A percentile compares a stretch with the other conserved stretches of the same genome.
Evolutionary conservation across 306 rosid species (phyloP).

Genomic region (Malus sylvestris): DNA sequence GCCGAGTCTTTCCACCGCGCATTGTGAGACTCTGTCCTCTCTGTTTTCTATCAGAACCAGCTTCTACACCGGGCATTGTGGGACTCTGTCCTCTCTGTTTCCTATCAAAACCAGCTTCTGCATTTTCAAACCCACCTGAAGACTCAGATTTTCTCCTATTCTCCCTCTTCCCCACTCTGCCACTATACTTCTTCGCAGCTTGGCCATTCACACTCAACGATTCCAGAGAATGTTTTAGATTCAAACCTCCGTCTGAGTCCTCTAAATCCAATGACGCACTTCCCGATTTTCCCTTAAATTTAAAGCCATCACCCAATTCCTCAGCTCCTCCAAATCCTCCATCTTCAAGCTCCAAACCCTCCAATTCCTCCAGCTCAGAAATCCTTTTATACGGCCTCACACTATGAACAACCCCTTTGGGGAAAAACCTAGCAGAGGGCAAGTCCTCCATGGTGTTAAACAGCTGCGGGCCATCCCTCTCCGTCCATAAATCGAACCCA

Average conservation of each 20-base stretch:
- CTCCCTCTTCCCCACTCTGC: constrained; percentile 27
- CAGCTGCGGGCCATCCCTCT: constrained; percentile 73
- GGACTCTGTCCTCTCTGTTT: constrained; percentile 30
- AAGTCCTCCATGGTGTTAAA: constrained; percentile 69
- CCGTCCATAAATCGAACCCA: constrained; percentile 85
- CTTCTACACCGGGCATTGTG: constrained; percentile 15
- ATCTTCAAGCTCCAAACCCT: constrained; percentile 16
- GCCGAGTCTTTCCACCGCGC: constrained; percentile 14
- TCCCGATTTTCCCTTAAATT: constrained; percentile 11
- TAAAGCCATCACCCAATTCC: constrained; percentile 10
- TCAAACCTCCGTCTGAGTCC: neutral
- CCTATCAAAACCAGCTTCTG: constrained; percentile 26
- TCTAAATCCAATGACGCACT: neutral
- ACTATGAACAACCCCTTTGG: constrained; percentile 93
- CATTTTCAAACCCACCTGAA: constrained; percentile 29
- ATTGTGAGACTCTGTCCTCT: constrained; percentile 18
- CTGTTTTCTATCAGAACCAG: constrained; percentile 33
- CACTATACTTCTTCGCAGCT: constrained; percentile 10
- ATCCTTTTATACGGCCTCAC: constrained; percentile 56
- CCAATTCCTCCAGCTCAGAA: constrained; percentile 29
- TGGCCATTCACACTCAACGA: neutral
- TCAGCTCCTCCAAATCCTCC: neutral
- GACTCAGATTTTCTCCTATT: constrained; percentile 27
- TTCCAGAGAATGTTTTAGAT: neutral
- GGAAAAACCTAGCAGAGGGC: constrained; percentile 85